Conservation (phyloP, 1,284 basidiomycete species). For the Trametes pubescens region DNA sequence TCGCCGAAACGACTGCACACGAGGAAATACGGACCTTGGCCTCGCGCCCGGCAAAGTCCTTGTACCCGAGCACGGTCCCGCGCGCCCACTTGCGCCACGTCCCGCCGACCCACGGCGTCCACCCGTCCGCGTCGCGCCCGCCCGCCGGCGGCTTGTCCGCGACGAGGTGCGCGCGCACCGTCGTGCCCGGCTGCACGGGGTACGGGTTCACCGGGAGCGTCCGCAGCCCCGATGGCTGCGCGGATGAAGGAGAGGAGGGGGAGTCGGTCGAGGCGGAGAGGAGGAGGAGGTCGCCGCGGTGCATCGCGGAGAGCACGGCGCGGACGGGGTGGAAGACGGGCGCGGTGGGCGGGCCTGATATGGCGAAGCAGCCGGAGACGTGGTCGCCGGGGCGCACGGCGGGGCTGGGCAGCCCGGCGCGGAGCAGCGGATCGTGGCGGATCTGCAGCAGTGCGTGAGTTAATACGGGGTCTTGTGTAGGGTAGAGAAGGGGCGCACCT, state of each 20-base stretch:
- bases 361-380: conserved; percentile 55
- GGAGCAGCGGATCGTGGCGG: conserved; percentile 42
- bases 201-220: conserved; percentile 76
- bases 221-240: too few species aligned
- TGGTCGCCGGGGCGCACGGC: conserved; percentile 29
- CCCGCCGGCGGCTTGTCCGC: conserved; percentile 47
- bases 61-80: conserved; percentile 63
- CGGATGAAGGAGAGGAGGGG: too few species aligned
- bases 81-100: conserved; percentile 63
- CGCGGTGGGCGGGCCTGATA: conserved; percentile 40
- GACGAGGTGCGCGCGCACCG: conserved; percentile 66
- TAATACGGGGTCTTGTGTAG: background rate
- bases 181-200: conserved; percentile 59
- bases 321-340: conserved; percentile 54
- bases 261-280: conserved; percentile 45
- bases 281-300: conserved; percentile 66
- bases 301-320: conserved; percentile 63
- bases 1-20: background rate
- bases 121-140: conserved; percentile 47
- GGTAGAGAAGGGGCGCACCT: conserved; percentile 50
- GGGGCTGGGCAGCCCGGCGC: conserved; percentile 29
- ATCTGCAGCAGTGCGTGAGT: conserved; percentile 47
- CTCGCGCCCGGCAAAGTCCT: conserved; percentile 64
- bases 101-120: conserved; percentile 61
- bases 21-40: conserved; percentile 52